Base-by-base conservation (phyloP, 805 yeast genomes). In the Metschnikowia vanudenii region DNA sequence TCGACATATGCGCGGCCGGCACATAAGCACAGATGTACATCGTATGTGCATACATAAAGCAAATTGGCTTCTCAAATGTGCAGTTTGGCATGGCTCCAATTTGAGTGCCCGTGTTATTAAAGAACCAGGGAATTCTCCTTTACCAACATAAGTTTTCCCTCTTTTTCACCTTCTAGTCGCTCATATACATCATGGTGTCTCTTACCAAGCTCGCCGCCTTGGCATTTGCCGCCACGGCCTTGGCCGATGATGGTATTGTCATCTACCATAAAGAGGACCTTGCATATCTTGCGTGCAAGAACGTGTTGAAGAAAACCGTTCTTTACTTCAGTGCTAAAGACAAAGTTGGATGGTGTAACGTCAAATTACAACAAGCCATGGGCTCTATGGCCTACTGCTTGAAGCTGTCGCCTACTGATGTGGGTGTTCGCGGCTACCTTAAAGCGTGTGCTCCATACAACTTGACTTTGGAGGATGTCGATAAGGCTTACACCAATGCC, bases 401-500 rank as follows among this genome's bases (percentile, higher is more conserved):
- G 41, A 52, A 54, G 19, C 41, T 43, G 44, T 38, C 58, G 30
- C 67, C 67, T 16, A 47, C 53, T 39, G 48, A 51, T 10, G 51
- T 52, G 13, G 67, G 66, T 36, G 41, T 52, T 14, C 37, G 35
- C 3, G 20, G 39, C 1, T 55, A 47, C 41, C 32, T 53, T 16
- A 39, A 45, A 13, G 30, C 26, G n/a, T 54, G 58, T 32, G 48
- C 49, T 6, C 33, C 42, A 13, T 48, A 36, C 45, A 49, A 49
- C 29, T 58, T 69, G 38, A 70, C 78, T 1, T 47, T 46, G 29
- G 65, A 59, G 13, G 58, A 59, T 14, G 60, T 73, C 43, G 52
- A 64, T n/a, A 64, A 55, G 3, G 60, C 74, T 4, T 76, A 68
- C 46, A 52, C 59, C 4, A 74, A 73, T 50, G 80, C 79, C 4